Base-by-base conservation (phyloP, 192 early-diverging fungal genomes). In the Coemansia sp. region DNA sequence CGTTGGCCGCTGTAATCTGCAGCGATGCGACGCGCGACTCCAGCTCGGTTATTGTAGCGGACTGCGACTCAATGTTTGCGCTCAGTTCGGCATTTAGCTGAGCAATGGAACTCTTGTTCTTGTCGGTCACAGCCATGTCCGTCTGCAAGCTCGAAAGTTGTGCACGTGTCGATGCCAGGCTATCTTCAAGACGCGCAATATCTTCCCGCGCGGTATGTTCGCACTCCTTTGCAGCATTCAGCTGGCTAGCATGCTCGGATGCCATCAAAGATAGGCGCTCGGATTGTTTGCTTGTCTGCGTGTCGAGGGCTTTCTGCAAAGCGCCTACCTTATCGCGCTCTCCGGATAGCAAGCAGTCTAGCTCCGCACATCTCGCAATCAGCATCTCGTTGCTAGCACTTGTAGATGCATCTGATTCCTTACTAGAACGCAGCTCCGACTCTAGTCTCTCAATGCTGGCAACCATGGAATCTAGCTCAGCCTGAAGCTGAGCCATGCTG, bases 51-150 rank as follows among this genome's bases (percentile, higher is more conserved):
- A 58, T 34, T 7, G 14, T 1, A 5, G 41, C 35, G 4, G 52
- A 58, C n/a, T 52, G 57, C 4, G 52, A 46, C 24, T 64, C 69
- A 20, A 75, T 60, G 44, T 80, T 55, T 59, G 41, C 52, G 21
- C 43, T 30, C 14, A 72, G 66, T 23, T 74, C 66, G 7, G 62
- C 66, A 36, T 72, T 72, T 5, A 72, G 60, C 34, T 35, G 38
- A 2, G 23, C 58, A 23, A 53, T 16, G 5, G 62, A 45, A 30
- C 62, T 63, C 62, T 61, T 64, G 66, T 57, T 64, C 43, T 53
- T 14, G 57, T 64, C 57, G 0, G 57, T 44, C 24, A 48, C 63
- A 11, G 43, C 46, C 62, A 63, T 46, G 20, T 68, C 62, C 36
- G 46, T 9, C 23, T 45, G 56, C 62, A 67, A 41, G 34, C 49